Conservation (phyloP, 106 monocot genomes). For the Dioscorea alata region DNA sequence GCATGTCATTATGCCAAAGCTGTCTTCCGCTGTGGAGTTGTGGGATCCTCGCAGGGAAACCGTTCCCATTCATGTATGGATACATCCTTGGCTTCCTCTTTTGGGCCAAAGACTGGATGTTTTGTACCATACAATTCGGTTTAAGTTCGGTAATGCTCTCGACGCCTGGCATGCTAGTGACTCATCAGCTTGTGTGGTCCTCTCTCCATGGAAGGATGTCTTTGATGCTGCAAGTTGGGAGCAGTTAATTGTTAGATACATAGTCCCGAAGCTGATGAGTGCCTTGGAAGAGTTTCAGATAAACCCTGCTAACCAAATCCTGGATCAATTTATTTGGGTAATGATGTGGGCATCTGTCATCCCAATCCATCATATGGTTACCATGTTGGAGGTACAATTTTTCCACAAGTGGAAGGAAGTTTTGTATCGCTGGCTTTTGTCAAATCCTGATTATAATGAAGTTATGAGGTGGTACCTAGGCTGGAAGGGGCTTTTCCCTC, state of each 20-base stretch:
- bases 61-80: conserved; percentile 81
- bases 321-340: conserved; percentile 85
- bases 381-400: conserved; percentile 68
- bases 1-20: conserved; percentile 84
- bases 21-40: conserved; percentile 56
- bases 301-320: conserved; percentile 69
- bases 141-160: conserved; percentile 71
- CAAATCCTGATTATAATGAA: conserved; percentile 78
- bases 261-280: conserved; percentile 67
- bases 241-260: conserved; percentile 46
- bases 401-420: conserved; percentile 92
- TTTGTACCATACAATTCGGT: conserved; percentile 66
- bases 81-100: conserved; percentile 88
- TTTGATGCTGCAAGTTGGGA: conserved; percentile 90
- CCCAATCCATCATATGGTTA: conserved; percentile 80
- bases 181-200: conserved; percentile 59
- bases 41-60: conserved; percentile 85
- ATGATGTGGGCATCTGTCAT: conserved; percentile 78
- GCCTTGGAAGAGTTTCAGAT: conserved; percentile 79
- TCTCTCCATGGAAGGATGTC: conserved; percentile 94
- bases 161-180: conserved; percentile 79
- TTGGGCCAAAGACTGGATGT: conserved; percentile 68
- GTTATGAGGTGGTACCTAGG: conserved; percentile 84
- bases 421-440: conserved; percentile 72
- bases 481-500: conserved; percentile 88